phyloP scores from a whole-genome alignment of 805 yeast genomes.

The Metschnikowia cerradonensis region DNA sequence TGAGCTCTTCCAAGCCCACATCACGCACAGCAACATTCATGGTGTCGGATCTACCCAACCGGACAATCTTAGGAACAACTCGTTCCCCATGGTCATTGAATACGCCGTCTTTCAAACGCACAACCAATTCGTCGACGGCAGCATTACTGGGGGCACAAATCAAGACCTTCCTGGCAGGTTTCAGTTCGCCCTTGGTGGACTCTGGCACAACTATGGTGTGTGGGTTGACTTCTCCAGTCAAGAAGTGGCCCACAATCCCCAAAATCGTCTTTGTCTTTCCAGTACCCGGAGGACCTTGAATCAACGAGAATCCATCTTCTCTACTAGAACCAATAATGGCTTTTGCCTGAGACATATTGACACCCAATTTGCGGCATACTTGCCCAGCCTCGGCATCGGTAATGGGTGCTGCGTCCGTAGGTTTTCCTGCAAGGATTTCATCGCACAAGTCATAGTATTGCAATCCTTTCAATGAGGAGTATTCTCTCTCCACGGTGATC shows the following conservation, averaged over 20 bases:
- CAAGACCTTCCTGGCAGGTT: constrained; percentile 52
- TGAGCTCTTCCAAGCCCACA: constrained; percentile 79
- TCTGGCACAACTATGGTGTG: constrained; percentile 21
- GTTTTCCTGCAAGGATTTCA: constrained; percentile 62
- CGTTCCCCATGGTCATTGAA: constrained; percentile 48
- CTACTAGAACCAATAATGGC: constrained; percentile 76
- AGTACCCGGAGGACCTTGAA: constrained; percentile 99
- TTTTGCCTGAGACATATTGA: constrained; percentile 85
- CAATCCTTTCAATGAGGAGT: constrained; percentile 73
- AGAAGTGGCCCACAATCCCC: constrained; percentile 79
- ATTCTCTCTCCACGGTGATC: constrained; percentile 93
- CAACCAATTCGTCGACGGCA: constrained; percentile 92
- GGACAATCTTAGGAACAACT: constrained; percentile 65
- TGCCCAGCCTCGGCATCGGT: constrained; percentile 35
- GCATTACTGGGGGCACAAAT: constrained; percentile 99
- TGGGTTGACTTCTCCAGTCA: constrained; percentile 24
- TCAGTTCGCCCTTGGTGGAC: constrained; percentile 25
- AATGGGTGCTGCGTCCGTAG: constrained; percentile 41
- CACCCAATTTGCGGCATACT: constrained; percentile 49
- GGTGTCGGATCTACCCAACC: constrained; percentile 88
- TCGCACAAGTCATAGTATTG: constrained; percentile 75
- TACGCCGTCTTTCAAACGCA: constrained; percentile 76
- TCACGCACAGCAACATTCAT: constrained; percentile 79
- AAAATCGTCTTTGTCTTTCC: constrained; percentile 97
- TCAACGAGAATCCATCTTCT: constrained; percentile 75